These are phyloP conservation scores for Porphyrellus sp. DNA, from an alignment of 1,284 basidiomycete genomes.

Conservation along the genomic window DNA sequence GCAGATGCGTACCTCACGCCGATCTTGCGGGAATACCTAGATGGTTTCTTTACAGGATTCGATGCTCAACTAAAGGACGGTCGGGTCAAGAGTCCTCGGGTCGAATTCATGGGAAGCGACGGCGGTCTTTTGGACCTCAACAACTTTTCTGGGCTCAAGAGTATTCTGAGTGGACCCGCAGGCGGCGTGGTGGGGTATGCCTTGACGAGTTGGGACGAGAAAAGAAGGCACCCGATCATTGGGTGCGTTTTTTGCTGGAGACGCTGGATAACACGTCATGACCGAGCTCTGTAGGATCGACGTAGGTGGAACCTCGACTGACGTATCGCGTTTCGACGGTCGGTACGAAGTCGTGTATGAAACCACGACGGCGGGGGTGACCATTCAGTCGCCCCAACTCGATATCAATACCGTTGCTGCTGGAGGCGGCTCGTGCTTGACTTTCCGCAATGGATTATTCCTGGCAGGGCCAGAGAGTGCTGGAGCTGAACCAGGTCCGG, in stretches of 20 bases:
- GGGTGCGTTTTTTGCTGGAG: conserved; percentile 41
- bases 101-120: conserved; percentile 75
- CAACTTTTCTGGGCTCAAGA: conserved; percentile 75
- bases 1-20: conserved; percentile 98
- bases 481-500: conserved; percentile 72
- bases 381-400: conserved; percentile 73
- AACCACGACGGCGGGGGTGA: conserved; percentile 78
- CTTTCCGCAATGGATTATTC: conserved; percentile 53
- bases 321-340: conserved; percentile 76
- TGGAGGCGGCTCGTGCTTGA: conserved; percentile 61
- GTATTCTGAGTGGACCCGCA: conserved; percentile 74
- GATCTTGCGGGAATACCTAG: conserved; percentile 81
- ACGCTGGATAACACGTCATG: background rate
- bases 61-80: conserved; percentile 61
- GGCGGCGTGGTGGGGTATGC: conserved; percentile 79
- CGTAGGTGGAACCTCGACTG: conserved; percentile 76
- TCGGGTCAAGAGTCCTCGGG: conserved; percentile 37
- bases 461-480: conserved; percentile 68
- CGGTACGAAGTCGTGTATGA: conserved; percentile 77
- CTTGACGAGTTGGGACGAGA: conserved; percentile 64
- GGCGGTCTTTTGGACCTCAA: conserved; percentile 69
- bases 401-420: conserved; percentile 79
- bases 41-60: conserved; percentile 90
- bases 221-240: conserved; percentile 58
- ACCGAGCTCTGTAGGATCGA: conserved; percentile 46